Conservation (phyloP, 2,329 filamentous ascomycete genomes). For the Penicillium aurantiogriseum region DNA sequence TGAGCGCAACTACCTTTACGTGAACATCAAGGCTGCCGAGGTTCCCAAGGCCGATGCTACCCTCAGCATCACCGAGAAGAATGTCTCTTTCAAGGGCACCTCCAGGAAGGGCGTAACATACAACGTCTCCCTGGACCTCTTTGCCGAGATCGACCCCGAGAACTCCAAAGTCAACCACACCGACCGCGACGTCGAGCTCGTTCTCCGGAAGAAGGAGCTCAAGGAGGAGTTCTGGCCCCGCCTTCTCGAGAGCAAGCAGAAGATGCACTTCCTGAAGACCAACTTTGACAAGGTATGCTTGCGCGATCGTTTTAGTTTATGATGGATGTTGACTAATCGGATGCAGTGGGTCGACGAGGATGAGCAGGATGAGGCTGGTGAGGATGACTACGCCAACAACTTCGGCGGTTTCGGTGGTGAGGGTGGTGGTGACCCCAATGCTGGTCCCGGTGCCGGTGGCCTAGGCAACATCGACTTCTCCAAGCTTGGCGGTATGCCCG, state of each 20-base stretch:
- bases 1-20: constrained; percentile 90
- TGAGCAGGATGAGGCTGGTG: constrained; percentile 86
- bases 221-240: constrained; percentile 95
- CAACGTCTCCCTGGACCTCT: constrained; percentile 83
- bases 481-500: constrained; percentile 69
- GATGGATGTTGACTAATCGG: constrained; percentile 15
- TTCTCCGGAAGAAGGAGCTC: constrained; percentile 95
- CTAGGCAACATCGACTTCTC: constrained; percentile 92
- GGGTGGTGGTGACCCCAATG: constrained; percentile 18
- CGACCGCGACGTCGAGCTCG: constrained; percentile 80
- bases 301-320: background rate
- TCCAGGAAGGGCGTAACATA: constrained; percentile 87
- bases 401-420: constrained; percentile 50
- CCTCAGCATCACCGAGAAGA: constrained; percentile 76
- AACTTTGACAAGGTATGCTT: constrained; percentile 85
- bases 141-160: constrained; percentile 80
- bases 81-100: constrained; percentile 77
- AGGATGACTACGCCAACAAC: constrained; percentile 65
- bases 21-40: constrained; percentile 87
- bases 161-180: constrained; percentile 88
- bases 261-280: constrained; percentile 94
- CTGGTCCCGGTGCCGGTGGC: constrained; percentile 45
- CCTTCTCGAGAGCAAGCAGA: constrained; percentile 84
- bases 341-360: constrained; percentile 89
- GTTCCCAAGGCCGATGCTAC: constrained; percentile 72